Evolutionary conservation across 2,329 filamentous ascomycete species (phyloP), one percentile per base, ranked within the genome.

Genomic region (Aureobasidium pullulans): DNA sequence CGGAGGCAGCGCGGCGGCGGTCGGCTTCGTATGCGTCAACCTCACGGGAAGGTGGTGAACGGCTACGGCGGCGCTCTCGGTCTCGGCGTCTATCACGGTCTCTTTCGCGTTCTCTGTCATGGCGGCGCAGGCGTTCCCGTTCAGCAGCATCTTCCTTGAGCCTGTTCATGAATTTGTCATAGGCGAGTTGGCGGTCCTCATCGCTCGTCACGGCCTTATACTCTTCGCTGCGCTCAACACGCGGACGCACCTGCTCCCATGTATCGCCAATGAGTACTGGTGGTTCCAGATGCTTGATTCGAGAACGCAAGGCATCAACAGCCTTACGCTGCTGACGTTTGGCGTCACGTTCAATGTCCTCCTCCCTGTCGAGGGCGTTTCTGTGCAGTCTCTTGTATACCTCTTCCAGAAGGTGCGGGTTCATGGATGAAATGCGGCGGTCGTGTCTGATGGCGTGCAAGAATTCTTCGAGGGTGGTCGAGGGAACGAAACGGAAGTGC

Each of bases 1-100:
- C 92, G 60, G 92, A 91, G 70, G 94, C 92, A 44, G 93, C 93
- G 73, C 93, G 94, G 68, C 91, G 88, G 65, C 94, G 86, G 71
- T 99, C 94, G 62, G 92, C 94, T 74, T 97, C 94, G 73, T 99
- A 99, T 19, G 90, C 84, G 75, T 99, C 92, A 61, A 84, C 84
- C 73, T 97, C 94, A 67, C 91, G 90, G 66, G 84, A 83, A 66
- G 89, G 81, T 65, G 77, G 77, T 43, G 73, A 70, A 29, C 69
- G 69, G 56, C 73, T 71, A 47, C 71, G 68, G 60, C 73, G 68
- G 44, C 75, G 73, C 54, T 72, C 72, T 69, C 77, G 77, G 64
- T 73, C 72, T 64, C 75, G 71, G 59, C 72, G 71, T 57, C 72
- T 70, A 61, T 75, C 69, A 59, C 73, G 73, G 39, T 50, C 57